Evolutionary conservation across 169 alveolate genomes (phyloP).

Genomic region (Eimeria falciformis): DNA sequence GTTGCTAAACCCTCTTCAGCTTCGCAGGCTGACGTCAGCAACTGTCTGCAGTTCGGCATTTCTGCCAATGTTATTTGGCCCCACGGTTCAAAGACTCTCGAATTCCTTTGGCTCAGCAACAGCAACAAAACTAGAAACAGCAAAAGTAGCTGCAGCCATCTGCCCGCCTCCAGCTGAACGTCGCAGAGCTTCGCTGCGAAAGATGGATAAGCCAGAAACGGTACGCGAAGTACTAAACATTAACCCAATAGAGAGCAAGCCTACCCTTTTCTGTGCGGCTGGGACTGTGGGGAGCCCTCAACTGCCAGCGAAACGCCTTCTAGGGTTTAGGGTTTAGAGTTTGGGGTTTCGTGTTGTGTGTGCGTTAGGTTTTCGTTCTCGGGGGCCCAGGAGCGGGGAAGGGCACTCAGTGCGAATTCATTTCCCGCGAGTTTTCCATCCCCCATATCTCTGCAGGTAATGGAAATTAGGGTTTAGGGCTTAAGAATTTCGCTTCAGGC

Average conservation of each 20-base stretch:
- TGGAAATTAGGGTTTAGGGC: background rate
- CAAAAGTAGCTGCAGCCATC: background rate
- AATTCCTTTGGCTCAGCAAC: background rate
- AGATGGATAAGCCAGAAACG: background rate
- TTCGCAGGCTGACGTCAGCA: background rate
- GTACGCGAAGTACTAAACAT: background rate
- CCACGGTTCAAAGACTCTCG: background rate
- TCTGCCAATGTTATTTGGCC: background rate
- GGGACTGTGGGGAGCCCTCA: background rate
- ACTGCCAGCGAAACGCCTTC: background rate
- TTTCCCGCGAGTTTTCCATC: conserved; percentile 85
- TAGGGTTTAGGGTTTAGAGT: background rate
- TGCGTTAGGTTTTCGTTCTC: conserved; percentile 81
- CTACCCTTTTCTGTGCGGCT: too few relatives aligned
- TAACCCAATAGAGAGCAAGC: too few relatives aligned
- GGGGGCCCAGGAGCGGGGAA: conserved; percentile 93
- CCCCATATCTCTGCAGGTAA: conserved; percentile 73
- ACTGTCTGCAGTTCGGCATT: background rate
- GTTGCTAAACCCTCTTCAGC: too few relatives aligned
- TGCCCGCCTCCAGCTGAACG: background rate
- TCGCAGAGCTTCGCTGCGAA: background rate
- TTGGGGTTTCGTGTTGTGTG: background rate
- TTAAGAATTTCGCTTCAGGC: too few relatives aligned
- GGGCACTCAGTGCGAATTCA: conserved; percentile 87
- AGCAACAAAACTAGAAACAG: background rate